Percentiles rank a stretch among this genome's conserved stretches.
phyloP scores from a whole-genome alignment of 2,329 filamentous ascomycete genomes.

The Alternaria sp. region DNA sequence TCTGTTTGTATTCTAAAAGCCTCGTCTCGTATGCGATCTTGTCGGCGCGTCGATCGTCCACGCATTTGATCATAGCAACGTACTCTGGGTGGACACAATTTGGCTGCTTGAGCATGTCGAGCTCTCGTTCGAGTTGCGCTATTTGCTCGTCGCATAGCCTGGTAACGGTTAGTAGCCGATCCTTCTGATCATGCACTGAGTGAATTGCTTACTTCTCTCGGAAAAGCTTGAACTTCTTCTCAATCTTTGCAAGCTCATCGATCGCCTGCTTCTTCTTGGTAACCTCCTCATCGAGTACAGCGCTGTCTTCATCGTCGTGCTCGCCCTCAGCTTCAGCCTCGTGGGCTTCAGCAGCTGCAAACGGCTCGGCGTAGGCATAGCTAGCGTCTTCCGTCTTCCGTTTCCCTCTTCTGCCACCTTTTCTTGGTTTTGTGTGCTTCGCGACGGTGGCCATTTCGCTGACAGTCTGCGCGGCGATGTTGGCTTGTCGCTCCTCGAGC shows the following conservation, averaged over 20 bases:
- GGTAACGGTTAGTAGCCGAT: constrained; percentile 27
- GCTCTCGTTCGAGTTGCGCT: constrained; percentile 74
- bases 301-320: constrained; percentile 51
- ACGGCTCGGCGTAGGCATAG: constrained; percentile 45
- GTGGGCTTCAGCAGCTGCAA: constrained; percentile 70
- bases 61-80: constrained; percentile 84
- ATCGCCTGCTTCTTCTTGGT: constrained; percentile 80
- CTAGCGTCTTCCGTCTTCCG: constrained; percentile 56
- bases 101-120: constrained; percentile 64
- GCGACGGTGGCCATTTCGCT: constrained; percentile 45
- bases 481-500: constrained; percentile 43
- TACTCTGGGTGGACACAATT: constrained; percentile 85
- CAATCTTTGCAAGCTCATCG: constrained; percentile 78
- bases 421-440: constrained; percentile 45
- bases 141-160: constrained; percentile 90
- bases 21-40: constrained; percentile 78
- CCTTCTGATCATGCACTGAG: neutral
- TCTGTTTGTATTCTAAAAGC: constrained; percentile 74
- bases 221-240: constrained; percentile 87
- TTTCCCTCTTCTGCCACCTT: constrained; percentile 56
- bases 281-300: constrained; percentile 57
- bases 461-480: constrained; percentile 41
- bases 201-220: constrained; percentile 70
- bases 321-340: constrained; percentile 58
- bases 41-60: constrained; percentile 81